Percentiles rank a stretch among this genome's conserved stretches.
phyloP scores from a whole-genome alignment of 2,329 filamentous ascomycete species.

The Eutypa lata region DNA sequence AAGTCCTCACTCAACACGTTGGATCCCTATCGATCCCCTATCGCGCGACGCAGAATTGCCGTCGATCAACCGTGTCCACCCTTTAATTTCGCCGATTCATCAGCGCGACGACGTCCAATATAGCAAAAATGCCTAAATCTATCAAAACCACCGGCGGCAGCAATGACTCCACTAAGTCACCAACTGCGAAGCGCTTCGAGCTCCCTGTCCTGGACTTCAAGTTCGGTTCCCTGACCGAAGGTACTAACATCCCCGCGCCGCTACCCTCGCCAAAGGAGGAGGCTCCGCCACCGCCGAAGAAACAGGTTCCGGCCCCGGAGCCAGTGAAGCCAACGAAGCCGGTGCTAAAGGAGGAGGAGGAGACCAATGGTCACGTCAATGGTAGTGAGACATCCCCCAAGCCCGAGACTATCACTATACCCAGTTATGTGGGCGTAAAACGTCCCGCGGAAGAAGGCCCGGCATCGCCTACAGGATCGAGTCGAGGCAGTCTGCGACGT shows the following conservation, averaged over 20 bases:
- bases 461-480: constrained; percentile 49
- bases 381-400: constrained; percentile 37
- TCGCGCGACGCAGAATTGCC: not conserved
- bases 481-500: constrained; percentile 54
- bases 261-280: constrained; percentile 51
- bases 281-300: constrained; percentile 42
- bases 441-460: constrained; percentile 49
- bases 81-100: not conserved
- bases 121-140: constrained; percentile 4
- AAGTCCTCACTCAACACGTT: not conserved
- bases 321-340: not conserved
- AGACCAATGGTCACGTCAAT: constrained; percentile 32
- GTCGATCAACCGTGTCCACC: not conserved
- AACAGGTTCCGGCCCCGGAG: constrained; percentile 20
- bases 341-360: constrained; percentile 19
- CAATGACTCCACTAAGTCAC: constrained; percentile 12
- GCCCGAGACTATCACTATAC: constrained; percentile 24
- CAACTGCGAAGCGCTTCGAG: constrained; percentile 44
- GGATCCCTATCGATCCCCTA: not conserved
- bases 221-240: constrained; percentile 57
- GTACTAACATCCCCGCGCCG: constrained; percentile 59
- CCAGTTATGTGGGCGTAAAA: constrained; percentile 40
- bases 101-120: not conserved
- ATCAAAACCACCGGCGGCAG: constrained; percentile 16
- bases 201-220: constrained; percentile 57